Percentiles rank a stretch among this genome's conserved stretches.
Conservation (phyloP, 2,329 filamentous ascomycete genomes). For the Tolypocladium endophyticum region DNA sequence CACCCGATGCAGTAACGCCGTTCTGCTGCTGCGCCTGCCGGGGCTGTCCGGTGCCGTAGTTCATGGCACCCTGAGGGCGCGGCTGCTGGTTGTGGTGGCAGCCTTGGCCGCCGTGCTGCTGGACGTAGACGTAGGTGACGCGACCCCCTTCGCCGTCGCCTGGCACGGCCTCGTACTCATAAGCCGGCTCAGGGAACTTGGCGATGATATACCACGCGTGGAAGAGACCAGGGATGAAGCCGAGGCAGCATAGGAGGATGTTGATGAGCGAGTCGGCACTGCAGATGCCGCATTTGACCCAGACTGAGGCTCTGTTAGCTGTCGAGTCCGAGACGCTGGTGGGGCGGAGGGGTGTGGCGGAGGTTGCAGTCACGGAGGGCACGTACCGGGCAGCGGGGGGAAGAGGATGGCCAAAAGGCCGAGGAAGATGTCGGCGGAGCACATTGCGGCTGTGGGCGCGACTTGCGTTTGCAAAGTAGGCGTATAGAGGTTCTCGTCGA, state of each 20-base stretch:
- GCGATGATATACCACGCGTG: conserved; percentile 98
- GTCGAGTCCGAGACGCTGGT: not conserved
- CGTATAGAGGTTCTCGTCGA: not conserved
- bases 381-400: conserved; percentile 39
- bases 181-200: conserved; percentile 67
- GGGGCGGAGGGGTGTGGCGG: not conserved
- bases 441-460: conserved; percentile 31
- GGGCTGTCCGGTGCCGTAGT: conserved; percentile 15
- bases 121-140: conserved; percentile 72
- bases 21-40: conserved; percentile 17
- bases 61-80: conserved; percentile 17
- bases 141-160: conserved; percentile 45
- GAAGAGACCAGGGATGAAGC: conserved; percentile 75
- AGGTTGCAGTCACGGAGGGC: not conserved
- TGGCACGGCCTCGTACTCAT: conserved; percentile 57
- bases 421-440: conserved; percentile 50
- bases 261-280: conserved; percentile 90
- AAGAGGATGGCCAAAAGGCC: conserved; percentile 20
- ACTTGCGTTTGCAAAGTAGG: not conserved
- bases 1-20: conserved; percentile 24
- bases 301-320: conserved; percentile 50
- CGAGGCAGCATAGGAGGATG: conserved; percentile 74
- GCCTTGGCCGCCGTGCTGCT: conserved; percentile 26
- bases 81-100: conserved; percentile 3
- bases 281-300: conserved; percentile 94